A percentile compares a stretch with the other conserved stretches of the same genome.
Evolutionary conservation across 345 rosid genomes (phyloP).

Genomic region (Dipteronia dyeriana): DNA sequence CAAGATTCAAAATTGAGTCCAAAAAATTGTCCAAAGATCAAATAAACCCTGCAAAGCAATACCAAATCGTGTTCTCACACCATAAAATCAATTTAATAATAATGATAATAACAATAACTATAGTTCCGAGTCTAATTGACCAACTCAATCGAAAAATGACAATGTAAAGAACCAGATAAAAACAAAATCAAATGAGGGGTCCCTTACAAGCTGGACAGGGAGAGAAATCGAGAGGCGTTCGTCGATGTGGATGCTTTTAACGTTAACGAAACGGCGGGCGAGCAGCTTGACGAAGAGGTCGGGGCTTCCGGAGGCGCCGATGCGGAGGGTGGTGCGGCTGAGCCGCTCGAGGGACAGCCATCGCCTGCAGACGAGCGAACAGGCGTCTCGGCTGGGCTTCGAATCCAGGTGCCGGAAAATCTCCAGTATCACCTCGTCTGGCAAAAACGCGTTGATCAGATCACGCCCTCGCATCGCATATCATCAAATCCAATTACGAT

Average conservation of each 20-base stretch:
- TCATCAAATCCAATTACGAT: not conserved
- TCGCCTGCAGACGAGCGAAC: constrained; percentile 90
- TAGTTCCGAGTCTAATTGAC: not conserved
- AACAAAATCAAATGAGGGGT: not conserved
- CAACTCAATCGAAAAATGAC: not conserved
- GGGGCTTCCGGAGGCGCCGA: constrained; percentile 77
- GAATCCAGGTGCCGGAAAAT: constrained; percentile 67
- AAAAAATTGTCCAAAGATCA: not conserved
- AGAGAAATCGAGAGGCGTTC: constrained; percentile 65
- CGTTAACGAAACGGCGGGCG: constrained; percentile 67
- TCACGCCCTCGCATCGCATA: constrained; percentile 85
- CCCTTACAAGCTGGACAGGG: constrained; percentile 42
- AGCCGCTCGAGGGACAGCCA: constrained; percentile 82
- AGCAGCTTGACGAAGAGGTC: constrained; percentile 63
- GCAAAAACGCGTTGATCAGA: constrained; percentile 67
- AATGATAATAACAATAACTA: not conserved
- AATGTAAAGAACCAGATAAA: not conserved
- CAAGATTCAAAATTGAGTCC: not conserved
- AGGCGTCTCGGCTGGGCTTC: constrained; percentile 68
- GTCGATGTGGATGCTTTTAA: constrained; percentile 63
- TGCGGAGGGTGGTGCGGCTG: constrained; percentile 78
- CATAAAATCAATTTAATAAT: not conserved
- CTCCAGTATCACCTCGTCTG: constrained; percentile 82
- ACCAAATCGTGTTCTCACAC: not conserved
- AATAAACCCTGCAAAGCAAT: not conserved